Conservation (phyloP, 257 asterid species). For the Solanum clarkiae region DNA sequence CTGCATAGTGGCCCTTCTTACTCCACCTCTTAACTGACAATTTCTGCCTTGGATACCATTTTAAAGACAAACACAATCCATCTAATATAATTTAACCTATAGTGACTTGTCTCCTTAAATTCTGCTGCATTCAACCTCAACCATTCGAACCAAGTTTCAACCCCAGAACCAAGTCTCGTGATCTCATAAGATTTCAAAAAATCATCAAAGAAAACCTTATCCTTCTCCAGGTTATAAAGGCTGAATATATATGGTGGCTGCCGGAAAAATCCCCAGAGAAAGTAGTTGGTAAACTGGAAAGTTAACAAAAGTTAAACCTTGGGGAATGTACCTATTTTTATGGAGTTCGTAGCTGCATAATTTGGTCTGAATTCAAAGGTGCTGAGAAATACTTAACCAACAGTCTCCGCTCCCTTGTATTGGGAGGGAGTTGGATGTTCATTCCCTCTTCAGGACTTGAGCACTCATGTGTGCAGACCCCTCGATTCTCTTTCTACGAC, state of each 20-base stretch:
- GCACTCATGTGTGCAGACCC: not conserved
- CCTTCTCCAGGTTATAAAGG: not conserved
- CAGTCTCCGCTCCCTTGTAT: not conserved
- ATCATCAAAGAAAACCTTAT: not conserved
- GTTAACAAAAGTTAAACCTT: not conserved
- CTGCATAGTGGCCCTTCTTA: not conserved
- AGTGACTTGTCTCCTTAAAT: not conserved
- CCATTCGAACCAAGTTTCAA: not conserved
- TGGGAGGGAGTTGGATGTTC: not conserved
- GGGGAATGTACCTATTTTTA: not conserved
- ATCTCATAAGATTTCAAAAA: not conserved
- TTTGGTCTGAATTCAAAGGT: not conserved
- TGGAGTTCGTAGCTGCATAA: not conserved
- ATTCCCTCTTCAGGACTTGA: not conserved
- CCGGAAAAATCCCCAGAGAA: not conserved
- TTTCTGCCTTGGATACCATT: not conserved
- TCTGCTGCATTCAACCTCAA: not conserved
- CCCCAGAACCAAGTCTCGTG: not conserved
- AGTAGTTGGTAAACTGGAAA: not conserved
- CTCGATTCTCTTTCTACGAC: not conserved
- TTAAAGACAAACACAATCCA: not conserved
- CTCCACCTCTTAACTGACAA: not conserved
- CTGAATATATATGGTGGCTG: not conserved
- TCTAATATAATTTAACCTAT: not conserved
- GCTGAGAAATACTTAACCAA: not conserved